phyloP scores from a whole-genome alignment of 2,329 filamentous ascomycete species.

The Apiospora hydei region DNA sequence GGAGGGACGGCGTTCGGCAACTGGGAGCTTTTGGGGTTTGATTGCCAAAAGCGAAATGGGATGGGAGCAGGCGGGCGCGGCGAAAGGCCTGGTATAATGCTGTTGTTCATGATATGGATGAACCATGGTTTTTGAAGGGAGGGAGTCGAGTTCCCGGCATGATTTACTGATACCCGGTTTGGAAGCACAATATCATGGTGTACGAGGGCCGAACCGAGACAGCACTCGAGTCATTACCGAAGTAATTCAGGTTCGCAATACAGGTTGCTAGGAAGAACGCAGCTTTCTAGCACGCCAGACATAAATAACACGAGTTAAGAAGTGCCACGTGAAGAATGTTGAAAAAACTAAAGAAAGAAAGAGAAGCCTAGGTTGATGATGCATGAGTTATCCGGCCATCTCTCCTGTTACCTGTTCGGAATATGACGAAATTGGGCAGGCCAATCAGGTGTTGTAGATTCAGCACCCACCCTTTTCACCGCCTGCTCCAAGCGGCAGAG shows the following conservation, averaged over 20 bases:
- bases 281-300: too few relatives aligned
- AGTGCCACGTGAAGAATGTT: not conserved
- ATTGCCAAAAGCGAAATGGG: not conserved
- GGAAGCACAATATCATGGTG: not conserved
- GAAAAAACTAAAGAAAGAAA: not conserved
- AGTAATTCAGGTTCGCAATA: not conserved
- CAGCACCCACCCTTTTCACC: not conserved
- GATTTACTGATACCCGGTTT: not conserved
- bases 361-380: not conserved
- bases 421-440: not conserved
- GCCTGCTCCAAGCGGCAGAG: not conserved
- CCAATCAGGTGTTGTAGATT: constrained; percentile 21
- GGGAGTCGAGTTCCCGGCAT: not conserved
- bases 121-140: not conserved
- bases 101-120: not conserved
- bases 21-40: not conserved
- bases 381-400: not conserved
- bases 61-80: not conserved
- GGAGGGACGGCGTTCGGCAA: not conserved
- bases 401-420: not conserved
- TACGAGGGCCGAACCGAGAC: not conserved
- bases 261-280: too few relatives aligned
- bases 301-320: not conserved
- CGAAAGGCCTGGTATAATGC: not conserved
- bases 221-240: not conserved